phyloP scores from a whole-genome alignment of 805 yeast genomes.

The Saccharomycopsis fodiens region DNA sequence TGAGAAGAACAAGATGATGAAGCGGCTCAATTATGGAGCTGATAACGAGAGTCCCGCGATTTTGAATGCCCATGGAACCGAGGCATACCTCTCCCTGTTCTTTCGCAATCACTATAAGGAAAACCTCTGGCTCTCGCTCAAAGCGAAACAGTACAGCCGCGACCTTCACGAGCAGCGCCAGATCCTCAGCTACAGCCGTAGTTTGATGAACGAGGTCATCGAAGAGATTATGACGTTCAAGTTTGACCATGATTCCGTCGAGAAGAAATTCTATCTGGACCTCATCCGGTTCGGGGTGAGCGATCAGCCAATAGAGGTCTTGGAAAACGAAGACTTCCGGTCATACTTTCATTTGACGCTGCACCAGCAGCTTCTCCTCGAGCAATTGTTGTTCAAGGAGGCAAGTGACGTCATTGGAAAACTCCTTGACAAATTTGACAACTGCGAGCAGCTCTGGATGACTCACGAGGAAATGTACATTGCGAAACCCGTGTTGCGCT shows the following conservation, averaged over 20 bases:
- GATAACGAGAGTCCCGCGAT: constrained; percentile 13
- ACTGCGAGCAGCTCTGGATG: constrained; percentile 72
- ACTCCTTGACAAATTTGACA: constrained; percentile 53
- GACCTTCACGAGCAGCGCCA: constrained; percentile 71
- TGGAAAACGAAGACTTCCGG: constrained; percentile 7
- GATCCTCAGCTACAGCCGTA: constrained; percentile 59
- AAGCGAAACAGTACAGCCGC: constrained; percentile 76
- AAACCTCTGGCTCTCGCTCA: constrained; percentile 80
- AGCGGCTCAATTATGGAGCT: constrained; percentile 9
- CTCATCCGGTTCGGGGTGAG: constrained; percentile 6
- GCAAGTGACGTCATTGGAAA: constrained; percentile 46
- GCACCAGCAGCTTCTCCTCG: constrained; percentile 8
- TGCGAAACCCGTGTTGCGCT: constrained; percentile 66
- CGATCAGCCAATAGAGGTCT: not conserved
- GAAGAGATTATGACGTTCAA: constrained; percentile 62
- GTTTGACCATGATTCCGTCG: constrained; percentile 11
- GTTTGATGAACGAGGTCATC: constrained; percentile 63
- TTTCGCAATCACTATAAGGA: constrained; percentile 38
- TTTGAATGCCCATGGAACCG: constrained; percentile 16
- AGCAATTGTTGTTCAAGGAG: constrained; percentile 22
- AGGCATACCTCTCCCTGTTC: constrained; percentile 9
- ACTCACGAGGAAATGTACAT: constrained; percentile 67
- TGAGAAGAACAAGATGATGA: constrained; percentile 71
- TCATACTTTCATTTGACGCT: constrained; percentile 1
- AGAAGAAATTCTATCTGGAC: constrained; percentile 6